phyloP scores from a whole-genome alignment of 2,329 filamentous ascomycete genomes.

The Colletotrichum euphorbiae region DNA sequence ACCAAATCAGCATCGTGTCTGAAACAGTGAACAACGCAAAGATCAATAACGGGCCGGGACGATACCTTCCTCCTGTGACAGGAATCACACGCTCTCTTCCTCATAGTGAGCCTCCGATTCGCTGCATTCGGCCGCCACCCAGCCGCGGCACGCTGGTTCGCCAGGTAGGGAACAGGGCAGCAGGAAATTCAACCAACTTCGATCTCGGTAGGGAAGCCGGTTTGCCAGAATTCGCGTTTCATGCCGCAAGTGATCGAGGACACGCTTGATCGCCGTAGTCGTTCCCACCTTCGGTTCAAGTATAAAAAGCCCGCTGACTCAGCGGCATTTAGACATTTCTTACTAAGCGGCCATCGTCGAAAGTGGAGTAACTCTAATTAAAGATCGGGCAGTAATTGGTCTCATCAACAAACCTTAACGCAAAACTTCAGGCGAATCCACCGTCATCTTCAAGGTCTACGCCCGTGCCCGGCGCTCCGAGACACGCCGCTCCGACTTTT shows the following conservation, averaged over 20 bases:
- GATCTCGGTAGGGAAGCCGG: neutral
- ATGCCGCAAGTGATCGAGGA: constrained; percentile 9
- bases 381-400: neutral
- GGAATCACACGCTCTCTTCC: constrained; percentile 58
- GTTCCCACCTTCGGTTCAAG: constrained; percentile 32
- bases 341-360: constrained; percentile 13
- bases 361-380: neutral
- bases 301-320: constrained; percentile 33
- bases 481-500: constrained; percentile 19
- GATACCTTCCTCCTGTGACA: constrained; percentile 62
- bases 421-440: constrained; percentile 18
- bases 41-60: neutral
- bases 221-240: neutral
- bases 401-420: neutral
- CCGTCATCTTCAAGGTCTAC: neutral
- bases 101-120: constrained; percentile 34
- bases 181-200: neutral
- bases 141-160: constrained; percentile 16
- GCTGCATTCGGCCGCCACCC: constrained; percentile 18
- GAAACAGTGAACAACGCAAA: neutral
- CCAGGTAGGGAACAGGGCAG: neutral
- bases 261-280: neutral
- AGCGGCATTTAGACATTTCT: rapidly evolving
- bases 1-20: constrained; percentile 18
- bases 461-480: constrained; percentile 18